Base-by-base conservation (phyloP, 176 grass and related monocot species). In the Puccinellia tenuiflora region DNA sequence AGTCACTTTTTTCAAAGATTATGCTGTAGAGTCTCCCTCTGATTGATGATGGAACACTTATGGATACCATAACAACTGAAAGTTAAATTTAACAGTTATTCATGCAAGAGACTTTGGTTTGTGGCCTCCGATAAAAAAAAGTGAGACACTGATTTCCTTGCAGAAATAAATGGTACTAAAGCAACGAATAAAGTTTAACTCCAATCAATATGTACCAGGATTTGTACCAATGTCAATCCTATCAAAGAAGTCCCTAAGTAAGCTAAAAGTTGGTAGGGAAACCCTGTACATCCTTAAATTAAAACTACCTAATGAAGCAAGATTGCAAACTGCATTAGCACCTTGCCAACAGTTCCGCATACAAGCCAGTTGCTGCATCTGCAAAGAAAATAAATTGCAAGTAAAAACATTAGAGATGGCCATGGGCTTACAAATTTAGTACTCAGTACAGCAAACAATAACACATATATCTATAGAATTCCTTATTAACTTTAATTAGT, bases 361-460 rank as follows among this genome's bases (percentile, higher is more conserved):
- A 98, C 83, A 98, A 76, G 13, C 96, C 96, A 85, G 91, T 98
- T 22, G 96, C 91, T 35, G 96, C 96, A 95, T 98, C 96, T 98
- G 82, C 47, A 52, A 92, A 75, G 61, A 29, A 73, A 87, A 68
- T 40, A 68, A 46, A 66, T 12, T 9, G 78, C 42, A 86, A 51
- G 38, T 24, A 31, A 84, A 38, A 76, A 11, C 22, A 65, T 80
- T 37, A 39, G 9, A 52, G 6, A 35, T 38, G 34, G 63, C n/a
- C 59, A 30, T 53, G 39, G 4, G 11, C 31, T 55, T 22, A 63
- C 21, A 80, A 1, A 51, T 59, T 18, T 12, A 37, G 75, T 43
- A 47, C 9, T 55, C 0, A 31, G 9, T 61, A 34, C 26, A 69
- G 24, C 14, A 74, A 86, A 75, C 5, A n/a, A 39, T 51, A 54